phyloP scores from a whole-genome alignment of 352 stramenopile genomes.

The Blastocystis hominis region DNA sequence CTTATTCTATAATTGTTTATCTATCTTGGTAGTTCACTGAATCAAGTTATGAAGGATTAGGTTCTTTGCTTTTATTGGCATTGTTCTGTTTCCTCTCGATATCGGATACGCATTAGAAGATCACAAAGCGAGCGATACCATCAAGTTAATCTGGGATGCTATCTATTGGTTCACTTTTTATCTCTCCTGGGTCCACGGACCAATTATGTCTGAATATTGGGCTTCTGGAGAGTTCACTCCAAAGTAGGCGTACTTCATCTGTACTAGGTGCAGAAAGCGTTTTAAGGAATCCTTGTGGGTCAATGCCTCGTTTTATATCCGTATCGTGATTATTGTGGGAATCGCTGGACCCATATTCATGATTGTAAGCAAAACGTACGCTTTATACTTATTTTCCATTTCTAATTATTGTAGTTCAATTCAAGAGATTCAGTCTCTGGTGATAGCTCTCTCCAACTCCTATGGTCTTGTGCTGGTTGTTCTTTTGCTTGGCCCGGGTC shows the following conservation, averaged over 20 bases:
- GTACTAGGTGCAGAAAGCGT: background rate
- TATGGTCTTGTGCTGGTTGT: conserved; percentile 53
- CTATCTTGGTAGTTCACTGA: background rate
- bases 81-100: conserved; percentile 53
- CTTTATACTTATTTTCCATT: background rate
- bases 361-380: background rate
- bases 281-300: conserved; percentile 53
- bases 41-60: background rate
- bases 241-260: background rate
- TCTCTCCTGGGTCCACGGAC: conserved; percentile 34
- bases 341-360: background rate
- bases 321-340: background rate
- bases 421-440: background rate
- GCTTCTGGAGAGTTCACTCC: conserved; percentile 49
- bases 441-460: conserved; percentile 51
- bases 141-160: conserved; percentile 39
- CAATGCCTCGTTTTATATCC: conserved; percentile 41
- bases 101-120: conserved; percentile 43
- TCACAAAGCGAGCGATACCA: background rate
- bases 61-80: conserved; percentile 57
- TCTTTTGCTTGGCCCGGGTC: conserved; percentile 24
- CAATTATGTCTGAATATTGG: conserved; percentile 53
- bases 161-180: conserved; percentile 58
- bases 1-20: conserved; percentile 26
- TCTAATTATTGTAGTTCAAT: conserved; percentile 5